Base-by-base conservation (phyloP, 1,139 yeast genomes). In the Magnusiomyces magnusii region DNA sequence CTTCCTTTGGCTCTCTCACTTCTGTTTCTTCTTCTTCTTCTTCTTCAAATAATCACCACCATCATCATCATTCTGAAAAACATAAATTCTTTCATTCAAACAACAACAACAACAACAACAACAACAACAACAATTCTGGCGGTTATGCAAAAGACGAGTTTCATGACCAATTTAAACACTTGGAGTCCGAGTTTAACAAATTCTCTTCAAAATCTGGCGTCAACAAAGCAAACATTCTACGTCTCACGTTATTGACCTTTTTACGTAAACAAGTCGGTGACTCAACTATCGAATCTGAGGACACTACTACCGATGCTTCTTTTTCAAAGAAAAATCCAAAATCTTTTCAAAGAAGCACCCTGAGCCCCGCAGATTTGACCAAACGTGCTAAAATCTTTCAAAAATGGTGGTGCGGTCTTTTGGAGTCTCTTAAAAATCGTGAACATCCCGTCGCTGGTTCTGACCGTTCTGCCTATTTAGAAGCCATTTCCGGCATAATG, bases 401-500 rank as follows among this genome's bases (percentile, higher is more conserved):
- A 28, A 79, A 78, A 65, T 87, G 95, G 95, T 87, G 93, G 93
- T 67, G 73, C 10, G 77, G 81, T 24, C 71, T 85, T 19, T 70
- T 87, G 24, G 69, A 71, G 9, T 76, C 79, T 9, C 71, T 82
- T 58, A 69, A 69, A 17, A 70, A 71, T 41, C 62, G 65, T 27
- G 64, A 64, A 60, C 66, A 66, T 66, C 69, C 73, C 57, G 71
- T 81, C 1, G 71, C 81, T 0, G 75, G 76, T 13, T 69, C 79
- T 1, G 95, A 89, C 70, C 75, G 86, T 60, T 80, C 85, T 55
- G 91, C 90, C 15, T 87, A 84, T 68, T 74, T 86, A 59, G 96
- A 89, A 69, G 85, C 89, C 56, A 75, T 89, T 2, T 84, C 91
- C 1, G 76, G 92, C 51, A 77, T 89, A 10, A 69, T 87, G 53